Base-by-base conservation (phyloP, 768 basidiomycete genomes). In the Pleurotus citrinopileatus region DNA sequence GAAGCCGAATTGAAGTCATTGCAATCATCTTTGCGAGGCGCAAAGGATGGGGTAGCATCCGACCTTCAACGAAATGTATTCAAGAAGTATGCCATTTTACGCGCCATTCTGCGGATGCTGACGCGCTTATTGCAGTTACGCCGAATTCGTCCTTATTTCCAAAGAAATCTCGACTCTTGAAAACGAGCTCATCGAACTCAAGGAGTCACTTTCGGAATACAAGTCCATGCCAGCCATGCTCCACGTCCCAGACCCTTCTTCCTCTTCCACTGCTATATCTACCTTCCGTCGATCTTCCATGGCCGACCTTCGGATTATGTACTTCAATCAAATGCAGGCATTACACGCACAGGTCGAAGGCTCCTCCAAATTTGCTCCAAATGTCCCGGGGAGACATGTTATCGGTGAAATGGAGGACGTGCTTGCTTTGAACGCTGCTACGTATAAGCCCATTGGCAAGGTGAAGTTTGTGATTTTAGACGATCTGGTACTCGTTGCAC, bases 121-220 rank as follows among this genome's bases (percentile, higher is more conserved):
- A 56, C 42, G 54, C 40, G 25, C 38, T 19, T 8, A 13, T 15
- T 25, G 15, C 62, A 98, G 96, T 71, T 98, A 98, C 65, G 91
- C 94, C 42, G 94, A 98, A 67, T 98, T 98, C 65, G 91, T 99
- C 23, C 78, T 89, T 53, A 91, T 99, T 19, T 97, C 97, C 3
- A 98, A 98, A 65, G 97, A 98, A 71, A 96, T 99, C 52, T 87
- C 90, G 23, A 87, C 91, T 1, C 82, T 99, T 23, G 97, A 99
- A 74, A 95, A 94, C 64, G 95, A 98, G 68, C 91, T 98, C 89
- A 80, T 98, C 26, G 95, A 98, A 64, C 83, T 99, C 67, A 98
- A 97, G 68, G 93, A 95, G 53, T 81, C 89, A 4, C 78, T 98
- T 3, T 86, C 90, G 10, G 97, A 99, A 65, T 98, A 95, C 89